Percentiles rank a stretch among this genome's conserved stretches.
Evolutionary conservation across 257 asterid species (phyloP).

Genomic region (Capsicum chinense): DNA sequence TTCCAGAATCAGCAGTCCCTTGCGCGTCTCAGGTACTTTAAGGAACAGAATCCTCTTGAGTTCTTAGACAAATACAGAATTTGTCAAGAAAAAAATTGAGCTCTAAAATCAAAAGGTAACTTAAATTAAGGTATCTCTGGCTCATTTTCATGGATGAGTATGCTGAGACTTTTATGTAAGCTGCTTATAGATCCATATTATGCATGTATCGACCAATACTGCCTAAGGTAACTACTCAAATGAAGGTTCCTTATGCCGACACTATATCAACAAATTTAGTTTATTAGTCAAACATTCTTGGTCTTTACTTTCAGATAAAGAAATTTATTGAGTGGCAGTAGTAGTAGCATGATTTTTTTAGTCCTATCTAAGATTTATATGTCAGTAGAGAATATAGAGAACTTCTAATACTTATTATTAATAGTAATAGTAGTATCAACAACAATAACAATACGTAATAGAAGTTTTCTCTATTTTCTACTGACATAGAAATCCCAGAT

Average conservation of each 20-base stretch:
- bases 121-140: slow-evolving; percentile 20
- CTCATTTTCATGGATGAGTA: slow-evolving; percentile 5
- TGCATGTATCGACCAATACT: neutral
- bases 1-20: slow-evolving; percentile 73
- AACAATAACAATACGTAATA: too few relatives aligned
- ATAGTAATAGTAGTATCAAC: neutral
- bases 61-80: slow-evolving; percentile 51
- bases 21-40: slow-evolving; percentile 87
- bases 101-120: slow-evolving; percentile 35
- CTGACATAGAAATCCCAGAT: neutral
- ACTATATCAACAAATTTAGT: slow-evolving; percentile 14
- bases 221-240: neutral
- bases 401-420: too few relatives aligned
- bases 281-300: neutral
- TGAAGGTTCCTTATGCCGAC: slow-evolving; percentile 10
- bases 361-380: too few relatives aligned
- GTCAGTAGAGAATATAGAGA: too few relatives aligned
- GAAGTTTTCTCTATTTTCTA: neutral
- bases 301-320: slow-evolving; percentile 9
- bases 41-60: slow-evolving; percentile 81
- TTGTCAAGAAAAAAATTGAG: slow-evolving; percentile 36
- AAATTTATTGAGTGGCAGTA: neutral
- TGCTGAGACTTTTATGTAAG: slow-evolving; percentile 1
- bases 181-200: neutral
- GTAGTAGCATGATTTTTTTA: too few relatives aligned